These are phyloP conservation scores for Darksidea phi DNA, from an alignment of 495 filamentous ascomycete genomes.

Conservation along the genomic window DNA sequence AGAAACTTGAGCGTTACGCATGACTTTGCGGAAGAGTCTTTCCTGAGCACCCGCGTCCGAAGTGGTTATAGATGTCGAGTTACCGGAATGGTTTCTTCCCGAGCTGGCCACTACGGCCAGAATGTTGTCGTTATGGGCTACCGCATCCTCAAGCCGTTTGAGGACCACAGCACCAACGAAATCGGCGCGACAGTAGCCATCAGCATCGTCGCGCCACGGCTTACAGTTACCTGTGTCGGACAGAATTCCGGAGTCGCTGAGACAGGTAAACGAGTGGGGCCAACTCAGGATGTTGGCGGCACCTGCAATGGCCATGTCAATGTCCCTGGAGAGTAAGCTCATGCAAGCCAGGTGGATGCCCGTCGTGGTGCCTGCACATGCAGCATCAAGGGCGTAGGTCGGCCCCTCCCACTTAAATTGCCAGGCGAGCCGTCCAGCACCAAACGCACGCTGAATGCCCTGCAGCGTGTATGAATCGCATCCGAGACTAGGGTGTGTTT, in stretches of 20 bases:
- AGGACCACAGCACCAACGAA: conserved; percentile 37
- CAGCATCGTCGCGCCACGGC: conserved; percentile 43
- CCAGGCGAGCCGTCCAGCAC: conserved; percentile 39
- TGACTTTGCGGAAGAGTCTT: conserved; percentile 29
- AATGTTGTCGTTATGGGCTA: conserved; percentile 40
- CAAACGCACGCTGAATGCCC: conserved; percentile 36
- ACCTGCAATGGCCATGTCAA: conserved; percentile 44
- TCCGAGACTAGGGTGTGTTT: conserved; percentile 28
- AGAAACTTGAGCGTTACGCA: conserved; percentile 19
- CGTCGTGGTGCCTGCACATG: conserved; percentile 40
- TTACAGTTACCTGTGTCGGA: conserved; percentile 44
- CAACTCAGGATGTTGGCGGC: conserved; percentile 42
- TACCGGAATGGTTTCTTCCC: conserved; percentile 38
- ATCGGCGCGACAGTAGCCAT: conserved; percentile 46
- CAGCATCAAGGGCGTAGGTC: conserved; percentile 36
- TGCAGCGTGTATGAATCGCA: conserved; percentile 35
- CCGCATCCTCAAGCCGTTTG: conserved; percentile 34
- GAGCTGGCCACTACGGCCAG: conserved; percentile 34
- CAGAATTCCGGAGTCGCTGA: conserved; percentile 41
- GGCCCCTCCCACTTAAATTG: conserved; percentile 34
- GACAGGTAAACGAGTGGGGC: conserved; percentile 37
- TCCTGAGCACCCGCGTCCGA: conserved; percentile 38
- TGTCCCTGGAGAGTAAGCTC: conserved; percentile 38
- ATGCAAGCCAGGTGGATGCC: conserved; percentile 42
- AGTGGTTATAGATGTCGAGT: conserved; percentile 43